Evolutionary conservation across 129 eudicot species (phyloP).

Genomic region (Kitagawia praeruptora): DNA sequence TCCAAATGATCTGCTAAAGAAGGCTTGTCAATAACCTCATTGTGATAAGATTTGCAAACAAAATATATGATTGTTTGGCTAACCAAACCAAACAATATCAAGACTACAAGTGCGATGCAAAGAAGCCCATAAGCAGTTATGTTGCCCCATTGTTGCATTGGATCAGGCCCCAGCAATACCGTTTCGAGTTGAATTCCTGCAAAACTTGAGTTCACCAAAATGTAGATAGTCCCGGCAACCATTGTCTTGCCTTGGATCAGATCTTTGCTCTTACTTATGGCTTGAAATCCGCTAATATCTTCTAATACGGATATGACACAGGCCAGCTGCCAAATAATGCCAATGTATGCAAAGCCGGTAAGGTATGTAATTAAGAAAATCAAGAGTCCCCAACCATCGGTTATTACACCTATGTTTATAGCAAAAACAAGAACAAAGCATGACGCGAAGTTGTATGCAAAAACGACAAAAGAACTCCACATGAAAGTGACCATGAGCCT

Average conservation of each 20-base stretch:
- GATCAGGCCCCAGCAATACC: constrained; percentile 15
- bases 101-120: constrained; percentile 21
- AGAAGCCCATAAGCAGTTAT: constrained; percentile 16
- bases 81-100: constrained; percentile 31
- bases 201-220: constrained; percentile 29
- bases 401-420: constrained; percentile 3
- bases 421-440: background rate
- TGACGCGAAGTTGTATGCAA: constrained; percentile 19
- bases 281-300: constrained; percentile 37
- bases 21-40: constrained; percentile 48
- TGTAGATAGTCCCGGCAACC: constrained; percentile 14
- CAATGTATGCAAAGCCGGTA: constrained; percentile 23
- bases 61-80: constrained; percentile 40
- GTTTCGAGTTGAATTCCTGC: constrained; percentile 23
- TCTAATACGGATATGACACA: constrained; percentile 49
- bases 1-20: constrained; percentile 50
- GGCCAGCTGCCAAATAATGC: constrained; percentile 47
- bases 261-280: constrained; percentile 45
- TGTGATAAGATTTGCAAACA: constrained; percentile 52
- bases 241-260: constrained; percentile 37
- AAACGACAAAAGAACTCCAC: constrained; percentile 32
- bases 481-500: constrained; percentile 46
- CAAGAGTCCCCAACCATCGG: background rate
- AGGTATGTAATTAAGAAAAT: constrained; percentile 22
- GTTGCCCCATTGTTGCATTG: constrained; percentile 10